These are phyloP conservation scores for Collybia sp. DNA, from an alignment of 768 basidiomycete genomes.

Conservation along the genomic window DNA sequence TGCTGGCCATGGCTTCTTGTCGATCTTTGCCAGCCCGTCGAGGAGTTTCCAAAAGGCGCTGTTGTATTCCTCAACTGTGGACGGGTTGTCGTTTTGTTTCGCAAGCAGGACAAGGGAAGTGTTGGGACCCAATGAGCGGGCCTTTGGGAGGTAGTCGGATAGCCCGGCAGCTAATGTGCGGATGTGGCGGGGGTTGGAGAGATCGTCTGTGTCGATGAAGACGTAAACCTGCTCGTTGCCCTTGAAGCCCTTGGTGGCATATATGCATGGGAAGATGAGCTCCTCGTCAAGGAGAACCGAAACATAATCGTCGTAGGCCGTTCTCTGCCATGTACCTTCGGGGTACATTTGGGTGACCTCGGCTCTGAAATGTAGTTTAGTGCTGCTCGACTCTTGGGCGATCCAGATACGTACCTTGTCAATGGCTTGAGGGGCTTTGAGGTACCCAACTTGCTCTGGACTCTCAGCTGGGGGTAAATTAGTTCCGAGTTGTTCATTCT, in stretches of 20 bases:
- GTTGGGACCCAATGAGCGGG: constrained; percentile 14
- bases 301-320: constrained; percentile 12
- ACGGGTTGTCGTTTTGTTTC: constrained; percentile 11
- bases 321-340: constrained; percentile 16
- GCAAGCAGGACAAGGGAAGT: constrained; percentile 16
- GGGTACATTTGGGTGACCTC: constrained; percentile 9
- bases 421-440: too few species aligned
- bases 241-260: constrained; percentile 17
- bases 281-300: constrained; percentile 15
- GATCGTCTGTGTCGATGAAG: constrained; percentile 16
- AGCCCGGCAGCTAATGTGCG: constrained; percentile 10
- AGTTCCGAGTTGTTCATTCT: too few species aligned
- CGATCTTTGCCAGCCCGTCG: constrained; percentile 13
- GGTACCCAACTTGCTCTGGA: too few species aligned
- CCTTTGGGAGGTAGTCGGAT: constrained; percentile 13
- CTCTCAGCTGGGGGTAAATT: too few species aligned
- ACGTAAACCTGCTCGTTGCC: constrained; percentile 14
- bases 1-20: constrained; percentile 12
- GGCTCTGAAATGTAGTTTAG: constrained; percentile 1
- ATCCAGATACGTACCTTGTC: too few species aligned
- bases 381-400: too few species aligned
- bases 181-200: constrained; percentile 14
- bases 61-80: constrained; percentile 14
- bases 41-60: constrained; percentile 15
- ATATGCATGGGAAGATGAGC: constrained; percentile 16